Evolutionary conservation across 768 basidiomycete species (phyloP).

Genomic region (Lentinula raphanica): DNA sequence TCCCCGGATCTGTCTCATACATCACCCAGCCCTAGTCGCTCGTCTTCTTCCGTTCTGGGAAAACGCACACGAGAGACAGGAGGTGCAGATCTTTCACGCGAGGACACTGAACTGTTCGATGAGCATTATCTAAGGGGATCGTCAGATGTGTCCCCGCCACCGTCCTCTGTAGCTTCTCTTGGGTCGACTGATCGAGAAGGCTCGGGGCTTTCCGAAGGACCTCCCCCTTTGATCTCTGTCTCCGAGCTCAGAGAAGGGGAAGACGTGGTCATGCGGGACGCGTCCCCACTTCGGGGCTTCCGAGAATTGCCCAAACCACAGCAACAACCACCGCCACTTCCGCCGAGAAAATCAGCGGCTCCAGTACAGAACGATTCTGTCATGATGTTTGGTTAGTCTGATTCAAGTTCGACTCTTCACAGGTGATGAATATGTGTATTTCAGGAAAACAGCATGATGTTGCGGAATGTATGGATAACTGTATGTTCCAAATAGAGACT

Average conservation of each 20-base stretch:
- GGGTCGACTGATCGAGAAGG: neutral
- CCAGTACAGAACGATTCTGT: conserved; percentile 64
- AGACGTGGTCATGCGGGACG: conserved; percentile 30
- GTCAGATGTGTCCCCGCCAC: conserved; percentile 4
- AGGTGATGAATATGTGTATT: conserved; percentile 5
- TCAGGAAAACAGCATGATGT: conserved; percentile 95
- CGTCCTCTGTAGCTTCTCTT: neutral
- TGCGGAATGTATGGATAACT: conserved; percentile 98
- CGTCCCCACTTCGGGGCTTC: neutral
- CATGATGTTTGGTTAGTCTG: conserved; percentile 82
- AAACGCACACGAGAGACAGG: conserved; percentile 49
- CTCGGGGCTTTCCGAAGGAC: conserved; percentile 23
- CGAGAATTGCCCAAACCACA: neutral
- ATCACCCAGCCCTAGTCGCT: conserved; percentile 17
- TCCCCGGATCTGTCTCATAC: conserved; percentile 16
- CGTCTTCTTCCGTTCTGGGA: conserved; percentile 56
- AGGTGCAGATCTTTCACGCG: conserved; percentile 27
- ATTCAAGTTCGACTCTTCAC: neutral
- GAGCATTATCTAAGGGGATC: conserved; percentile 30
- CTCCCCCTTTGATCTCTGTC: neutral
- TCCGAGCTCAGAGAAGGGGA: conserved; percentile 20
- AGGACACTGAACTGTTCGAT: conserved; percentile 50
- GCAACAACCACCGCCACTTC: neutral
- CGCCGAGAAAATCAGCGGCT: conserved; percentile 38
- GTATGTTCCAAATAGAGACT: conserved; percentile 97